Base-by-base conservation (phyloP, 1,284 basidiomycete species). In the Wolfiporia cocos region DNA sequence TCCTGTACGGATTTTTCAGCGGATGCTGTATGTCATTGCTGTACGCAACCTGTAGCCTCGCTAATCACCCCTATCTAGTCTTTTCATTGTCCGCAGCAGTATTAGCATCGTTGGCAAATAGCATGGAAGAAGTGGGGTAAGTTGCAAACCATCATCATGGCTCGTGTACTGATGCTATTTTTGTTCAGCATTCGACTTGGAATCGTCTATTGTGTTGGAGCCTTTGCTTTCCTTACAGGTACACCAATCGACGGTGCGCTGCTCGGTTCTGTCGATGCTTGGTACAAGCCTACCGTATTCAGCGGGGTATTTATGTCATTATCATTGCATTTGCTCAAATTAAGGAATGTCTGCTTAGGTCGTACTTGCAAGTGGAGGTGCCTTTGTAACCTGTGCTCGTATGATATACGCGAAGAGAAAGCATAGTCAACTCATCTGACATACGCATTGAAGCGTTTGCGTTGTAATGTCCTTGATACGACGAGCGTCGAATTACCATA, bases 1-100 rank as follows among this genome's bases (percentile, higher is more conserved):
- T 54, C 19, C 33, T 57, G 20, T 57, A 53, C 38, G 55, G 55
- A 11, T 54, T 57, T 44, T 54, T 57, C 42, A 51, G 49, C 9
- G 52, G 52, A n/a, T 43, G 37, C 20, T 51, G 52, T 54, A 39
- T 28, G 52, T 47, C n/a, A 15, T 39, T 14, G 9, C 21, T 22
- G 23, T 32, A 2, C 19, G 14, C 31, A 18, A n/a, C 21, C 20
- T 30, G 12, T 31, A 14, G 28, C 10, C n/a, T n/a, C 17, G 24
- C 51, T 59, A 32, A 43, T 60, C 48, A 51, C 56, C 26, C 57
- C 55, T 34, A 17, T n/a, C 9, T 19, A 34, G 32, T 7, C 32
- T 19, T 34, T 18, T 36, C 34, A 12, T 15, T 36, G 20, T 18
- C 18, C 21, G 17, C 34, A 10, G 17, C 34, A 9, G 34, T 15